Evolutionary conservation across 2,329 filamentous ascomycete species (phyloP), one percentile per base, ranked within the genome.

Genomic region (Chlorencoelia australis): DNA sequence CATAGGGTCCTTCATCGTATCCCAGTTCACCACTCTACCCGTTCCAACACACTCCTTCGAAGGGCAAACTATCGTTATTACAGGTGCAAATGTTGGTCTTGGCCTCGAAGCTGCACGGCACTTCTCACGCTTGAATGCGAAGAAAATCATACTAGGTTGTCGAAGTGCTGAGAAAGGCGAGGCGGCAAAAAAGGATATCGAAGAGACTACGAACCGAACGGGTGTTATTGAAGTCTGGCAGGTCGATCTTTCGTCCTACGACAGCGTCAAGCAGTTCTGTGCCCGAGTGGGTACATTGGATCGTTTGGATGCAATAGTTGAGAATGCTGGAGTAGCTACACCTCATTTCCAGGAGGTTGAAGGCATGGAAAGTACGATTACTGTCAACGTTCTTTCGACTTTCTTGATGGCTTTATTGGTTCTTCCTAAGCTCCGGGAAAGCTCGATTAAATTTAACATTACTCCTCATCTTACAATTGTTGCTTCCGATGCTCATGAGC

Each of bases 31-130:
- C 13, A 38, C 33, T 10, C 46, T 52, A 6, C 50, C 48, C 13
- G 47, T 48, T 28, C 49, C 49, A n/a, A 17, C 30, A 6, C 34
- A 24, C 20, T 35, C 46, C 16, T 50, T 50, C 39, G 42, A 24
- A 2, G 47, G 45, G 3, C 44, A 53, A 41, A 49, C 46, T 0
- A 63, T 63, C 30, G 64, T 73, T 26, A 55, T 73, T 10, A 71
- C 68, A 0, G 70, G 70, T 1, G 53, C 59, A 14, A 73, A 69
- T 40, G 52, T 48, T 0, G 70, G 70, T 0, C 53, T 74, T 0
- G 69, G 70, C 1, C 56, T 66, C n/a, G 63, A 66, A 40, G 51
- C 61, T 1, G 55, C 60, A 10, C 49, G 52, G 1, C 62, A 65
- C 26, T 55, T 71, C 25, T 43, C 42, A 7, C 42, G 45, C 15